A percentile compares a stretch with the other conserved stretches of the same genome.
phyloP scores from a whole-genome alignment of 176 grass and related monocot genomes.

The Musa beccarii region DNA sequence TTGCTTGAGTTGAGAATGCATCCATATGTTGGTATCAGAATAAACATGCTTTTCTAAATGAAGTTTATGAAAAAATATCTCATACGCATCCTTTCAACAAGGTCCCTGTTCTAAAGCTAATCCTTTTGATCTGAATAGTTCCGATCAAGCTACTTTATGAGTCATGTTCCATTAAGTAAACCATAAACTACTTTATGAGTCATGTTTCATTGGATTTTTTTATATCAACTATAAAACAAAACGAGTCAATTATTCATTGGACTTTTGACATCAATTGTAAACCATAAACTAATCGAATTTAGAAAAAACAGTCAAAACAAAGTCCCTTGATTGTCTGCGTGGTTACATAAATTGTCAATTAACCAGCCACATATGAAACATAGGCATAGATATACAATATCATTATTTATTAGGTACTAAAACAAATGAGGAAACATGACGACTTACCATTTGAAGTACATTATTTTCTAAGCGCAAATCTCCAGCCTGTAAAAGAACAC shows the following conservation, averaged over 20 bases:
- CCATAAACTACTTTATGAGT: background rate
- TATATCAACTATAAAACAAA: no score
- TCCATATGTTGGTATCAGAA: background rate
- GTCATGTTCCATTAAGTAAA: background rate
- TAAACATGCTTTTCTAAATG: background rate
- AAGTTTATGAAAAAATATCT: no score
- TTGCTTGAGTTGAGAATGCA: background rate
- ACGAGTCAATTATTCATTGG: no score
- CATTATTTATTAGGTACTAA: no score
- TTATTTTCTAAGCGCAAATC: slow-evolving; percentile 45
- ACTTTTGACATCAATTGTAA: background rate
- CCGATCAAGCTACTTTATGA: background rate
- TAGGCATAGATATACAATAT: background rate
- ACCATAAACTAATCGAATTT: background rate
- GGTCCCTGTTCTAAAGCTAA: no score
- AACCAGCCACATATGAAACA: no score
- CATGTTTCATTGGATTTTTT: background rate
- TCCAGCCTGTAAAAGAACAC: slow-evolving; percentile 38
- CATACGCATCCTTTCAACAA: no score
- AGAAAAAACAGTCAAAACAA: background rate
- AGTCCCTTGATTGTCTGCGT: background rate
- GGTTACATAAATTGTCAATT: background rate
- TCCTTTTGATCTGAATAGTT: no score
- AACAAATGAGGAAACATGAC: background rate
- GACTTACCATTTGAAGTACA: slow-evolving; percentile 69